Percentiles rank a stretch among this genome's conserved stretches.
Evolutionary conservation across 371 early-diverging fungal species (phyloP).

Genomic region (Basidiobolus meristosporus): DNA sequence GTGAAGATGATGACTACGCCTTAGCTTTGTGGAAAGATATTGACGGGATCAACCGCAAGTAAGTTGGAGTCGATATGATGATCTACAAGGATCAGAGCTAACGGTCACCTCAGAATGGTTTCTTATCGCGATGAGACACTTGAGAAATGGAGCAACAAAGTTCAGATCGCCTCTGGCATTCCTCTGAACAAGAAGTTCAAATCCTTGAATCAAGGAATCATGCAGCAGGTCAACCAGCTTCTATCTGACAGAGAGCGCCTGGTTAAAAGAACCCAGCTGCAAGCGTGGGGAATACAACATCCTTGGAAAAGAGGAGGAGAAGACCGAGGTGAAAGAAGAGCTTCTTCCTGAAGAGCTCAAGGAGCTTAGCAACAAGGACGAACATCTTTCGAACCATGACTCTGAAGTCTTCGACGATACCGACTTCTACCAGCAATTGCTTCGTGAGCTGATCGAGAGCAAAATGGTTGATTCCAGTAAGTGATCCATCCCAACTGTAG

Average conservation of each 20-base stretch:
- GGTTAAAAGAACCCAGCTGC: conserved; percentile 67
- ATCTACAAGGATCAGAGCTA: not conserved
- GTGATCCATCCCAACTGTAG: not conserved
- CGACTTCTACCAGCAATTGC: conserved; percentile 82
- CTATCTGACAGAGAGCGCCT: conserved; percentile 55
- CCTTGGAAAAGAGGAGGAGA: conserved; percentile 12
- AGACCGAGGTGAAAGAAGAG: conserved; percentile 4
- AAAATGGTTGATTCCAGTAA: conserved; percentile 57
- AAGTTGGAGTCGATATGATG: conserved; percentile 4
- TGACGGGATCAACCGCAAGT: conserved; percentile 26
- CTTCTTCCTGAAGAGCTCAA: conserved; percentile 6
- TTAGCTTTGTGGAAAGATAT: conserved; percentile 39
- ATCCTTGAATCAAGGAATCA: conserved; percentile 70
- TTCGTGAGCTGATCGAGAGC: conserved; percentile 84
- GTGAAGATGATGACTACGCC: conserved; percentile 25
- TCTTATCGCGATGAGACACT: conserved; percentile 67
- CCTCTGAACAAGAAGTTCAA: conserved; percentile 76
- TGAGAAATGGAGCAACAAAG: conserved; percentile 86
- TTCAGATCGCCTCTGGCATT: conserved; percentile 50
- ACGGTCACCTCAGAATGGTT: conserved; percentile 21
- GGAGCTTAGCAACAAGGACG: conserved; percentile 17
- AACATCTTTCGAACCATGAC: conserved; percentile 53
- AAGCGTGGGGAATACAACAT: conserved; percentile 46
- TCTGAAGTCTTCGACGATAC: conserved; percentile 84
- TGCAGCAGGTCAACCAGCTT: conserved; percentile 58